Evolutionary conservation across 306 rosid genomes (phyloP).

Genomic region (Macrotyloma uniflorum): DNA sequence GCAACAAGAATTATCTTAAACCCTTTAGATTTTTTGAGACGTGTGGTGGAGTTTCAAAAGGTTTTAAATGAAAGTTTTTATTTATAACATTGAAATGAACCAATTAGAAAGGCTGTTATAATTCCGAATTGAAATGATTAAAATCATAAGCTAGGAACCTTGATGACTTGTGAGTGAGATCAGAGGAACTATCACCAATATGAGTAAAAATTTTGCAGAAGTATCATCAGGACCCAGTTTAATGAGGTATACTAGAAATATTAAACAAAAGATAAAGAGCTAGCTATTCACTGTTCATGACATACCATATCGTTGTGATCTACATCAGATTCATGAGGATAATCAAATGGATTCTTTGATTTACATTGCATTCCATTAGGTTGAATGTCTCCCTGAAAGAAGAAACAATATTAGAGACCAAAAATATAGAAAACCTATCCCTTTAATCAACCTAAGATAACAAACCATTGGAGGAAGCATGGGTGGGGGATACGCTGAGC

Average conservation of each 20-base stretch:
- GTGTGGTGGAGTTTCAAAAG: conserved; percentile 5
- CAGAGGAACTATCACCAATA: conserved; percentile 11
- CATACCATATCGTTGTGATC: conserved; percentile 67
- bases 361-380: conserved; percentile 42
- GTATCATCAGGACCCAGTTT: background rate
- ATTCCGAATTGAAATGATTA: conserved; percentile 39
- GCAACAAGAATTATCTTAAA: conserved; percentile 19
- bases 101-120: background rate
- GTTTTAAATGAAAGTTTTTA: background rate
- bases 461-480: conserved; percentile 51
- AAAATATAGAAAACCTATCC: background rate
- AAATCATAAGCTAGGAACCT: conserved; percentile 41
- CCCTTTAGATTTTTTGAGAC: background rate
- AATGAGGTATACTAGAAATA: background rate
- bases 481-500: conserved; percentile 29
- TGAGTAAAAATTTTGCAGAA: background rate
- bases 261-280: background rate
- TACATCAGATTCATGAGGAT: conserved; percentile 61
- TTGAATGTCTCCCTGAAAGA: conserved; percentile 56
- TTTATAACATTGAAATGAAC: conserved; percentile 9
- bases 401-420: conserved; percentile 21
- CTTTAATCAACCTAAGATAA: conserved; percentile 28
- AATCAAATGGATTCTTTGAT: conserved; percentile 84
- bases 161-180: conserved; percentile 36
- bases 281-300: background rate